Evolutionary conservation across 1,284 basidiomycete genomes (phyloP), one percentile per base, ranked within the genome.

Genomic region (Rhodotorula sp.): DNA sequence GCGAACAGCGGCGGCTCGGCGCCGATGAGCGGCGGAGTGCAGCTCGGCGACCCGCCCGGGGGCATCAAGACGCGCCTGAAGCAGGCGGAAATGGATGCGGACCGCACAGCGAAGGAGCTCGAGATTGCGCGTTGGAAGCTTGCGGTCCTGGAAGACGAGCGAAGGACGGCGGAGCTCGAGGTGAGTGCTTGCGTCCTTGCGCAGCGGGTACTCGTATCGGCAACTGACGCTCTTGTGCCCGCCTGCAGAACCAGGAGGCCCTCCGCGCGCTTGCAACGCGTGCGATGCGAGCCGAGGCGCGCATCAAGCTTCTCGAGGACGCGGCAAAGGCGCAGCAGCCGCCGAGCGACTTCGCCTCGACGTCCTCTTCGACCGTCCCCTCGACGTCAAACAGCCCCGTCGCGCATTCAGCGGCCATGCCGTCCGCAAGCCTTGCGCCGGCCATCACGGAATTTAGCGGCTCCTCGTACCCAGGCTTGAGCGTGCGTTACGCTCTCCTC

Each of bases 71-170:
- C 29, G n/a, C 61, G 64, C 50, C 51, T 68, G 17, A 68, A 66
- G 53, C 48, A 56, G 34, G 66, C 61, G 0, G 71, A 75, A 53
- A 60, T 69, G 57, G 75, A 76, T 8, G 67, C 64, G 17, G 73
- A 73, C 10, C 34, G 73, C 34, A 65, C 50, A 22, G 64, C 53
- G 19, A 76, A 75, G 66, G 73, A 76, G 54, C 51, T 76, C 37
- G 75, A 76, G 69, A 74, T 76, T 25, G 73, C 73, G 36, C 36
- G 71, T 17, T 76, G 75, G 75, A 64, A 69, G 37, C 29, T 76
- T 32, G 48, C 51, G 12, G 71, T 75, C 6, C 44, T 74, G 3
- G 75, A 75, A 37, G 70, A 72, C 36, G 75, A 76, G 34, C 66
- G 70, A 37, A 54, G 29, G 15, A 25, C 57, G 25, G 50, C 44